These are phyloP conservation scores for Dipteronia sinensis DNA, from an alignment of 345 rosid species.

Conservation along the genomic window DNA sequence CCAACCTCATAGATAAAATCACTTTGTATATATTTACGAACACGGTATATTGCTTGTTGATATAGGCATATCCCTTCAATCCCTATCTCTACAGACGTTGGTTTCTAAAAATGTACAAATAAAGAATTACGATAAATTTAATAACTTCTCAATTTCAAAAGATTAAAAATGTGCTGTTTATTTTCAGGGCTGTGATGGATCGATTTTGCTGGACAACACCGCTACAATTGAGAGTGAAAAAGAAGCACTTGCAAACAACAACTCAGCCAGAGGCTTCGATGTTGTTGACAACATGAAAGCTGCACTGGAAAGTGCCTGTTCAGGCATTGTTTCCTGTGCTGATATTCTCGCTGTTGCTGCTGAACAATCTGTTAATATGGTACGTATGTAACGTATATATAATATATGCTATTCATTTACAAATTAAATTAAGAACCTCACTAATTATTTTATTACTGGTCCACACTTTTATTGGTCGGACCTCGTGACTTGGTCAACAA, in stretches of 20 bases:
- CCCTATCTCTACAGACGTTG: too few species aligned
- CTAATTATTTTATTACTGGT: not conserved
- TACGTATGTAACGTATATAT: too few species aligned
- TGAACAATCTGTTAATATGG: conserved; percentile 30
- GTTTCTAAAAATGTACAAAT: too few species aligned
- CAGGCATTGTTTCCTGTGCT: conserved; percentile 55
- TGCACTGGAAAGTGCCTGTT: conserved; percentile 46
- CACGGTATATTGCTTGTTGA: too few species aligned
- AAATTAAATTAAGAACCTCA: not conserved
- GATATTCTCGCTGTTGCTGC: conserved; percentile 41
- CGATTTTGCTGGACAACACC: conserved; percentile 49
- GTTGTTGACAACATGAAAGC: conserved; percentile 59
- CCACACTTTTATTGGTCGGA: too few species aligned
- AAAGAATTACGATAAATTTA: too few species aligned
- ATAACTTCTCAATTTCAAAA: too few species aligned
- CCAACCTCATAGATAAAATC: too few species aligned
- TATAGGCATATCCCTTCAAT: too few species aligned
- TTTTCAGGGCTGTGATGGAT: conserved; percentile 62
- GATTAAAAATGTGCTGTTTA: not conserved
- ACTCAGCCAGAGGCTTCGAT: conserved; percentile 54
- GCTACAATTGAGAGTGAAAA: conserved; percentile 46
- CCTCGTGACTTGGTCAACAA: too few species aligned
- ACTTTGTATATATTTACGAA: too few species aligned
- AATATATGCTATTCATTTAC: not conserved
- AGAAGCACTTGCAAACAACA: conserved; percentile 48